These are phyloP conservation scores for Rhododendron williamsianum DNA, from an alignment of 148 eudicot species.

Conservation along the genomic window DNA sequence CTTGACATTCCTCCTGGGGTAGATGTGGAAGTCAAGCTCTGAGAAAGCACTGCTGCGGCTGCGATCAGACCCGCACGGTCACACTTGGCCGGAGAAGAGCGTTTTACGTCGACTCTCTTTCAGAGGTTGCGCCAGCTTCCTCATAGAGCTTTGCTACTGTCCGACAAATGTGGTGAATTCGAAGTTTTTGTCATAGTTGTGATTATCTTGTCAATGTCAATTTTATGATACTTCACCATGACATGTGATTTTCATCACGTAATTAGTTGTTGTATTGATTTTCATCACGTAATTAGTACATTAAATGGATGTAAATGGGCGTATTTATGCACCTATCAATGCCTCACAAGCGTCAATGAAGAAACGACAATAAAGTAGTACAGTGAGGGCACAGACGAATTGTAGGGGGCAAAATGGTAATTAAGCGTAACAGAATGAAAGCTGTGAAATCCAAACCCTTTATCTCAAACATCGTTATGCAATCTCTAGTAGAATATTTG, in stretches of 20 bases:
- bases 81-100: not conserved
- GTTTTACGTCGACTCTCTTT: not conserved
- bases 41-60: conserved; percentile 20
- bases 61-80: not conserved
- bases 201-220: conserved; percentile 6
- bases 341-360: no score
- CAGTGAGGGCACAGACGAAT: no score
- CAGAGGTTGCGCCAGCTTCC: not conserved
- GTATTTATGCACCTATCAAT: no score
- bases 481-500: not conserved
- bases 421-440: no score
- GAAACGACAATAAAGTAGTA: no score
- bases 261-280: not conserved
- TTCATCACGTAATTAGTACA: no score
- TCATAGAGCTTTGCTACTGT: not conserved
- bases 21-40: conserved; percentile 95
- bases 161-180: not conserved
- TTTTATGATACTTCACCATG: not conserved
- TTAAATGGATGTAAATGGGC: no score
- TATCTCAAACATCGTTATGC: not conserved
- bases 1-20: conserved; percentile 98
- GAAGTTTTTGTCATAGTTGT: not conserved
- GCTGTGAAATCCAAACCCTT: no score
- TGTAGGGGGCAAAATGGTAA: no score
- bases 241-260: not conserved